phyloP scores from a whole-genome alignment of 2,329 filamentous ascomycete genomes.

The Fusarium nodosum region DNA sequence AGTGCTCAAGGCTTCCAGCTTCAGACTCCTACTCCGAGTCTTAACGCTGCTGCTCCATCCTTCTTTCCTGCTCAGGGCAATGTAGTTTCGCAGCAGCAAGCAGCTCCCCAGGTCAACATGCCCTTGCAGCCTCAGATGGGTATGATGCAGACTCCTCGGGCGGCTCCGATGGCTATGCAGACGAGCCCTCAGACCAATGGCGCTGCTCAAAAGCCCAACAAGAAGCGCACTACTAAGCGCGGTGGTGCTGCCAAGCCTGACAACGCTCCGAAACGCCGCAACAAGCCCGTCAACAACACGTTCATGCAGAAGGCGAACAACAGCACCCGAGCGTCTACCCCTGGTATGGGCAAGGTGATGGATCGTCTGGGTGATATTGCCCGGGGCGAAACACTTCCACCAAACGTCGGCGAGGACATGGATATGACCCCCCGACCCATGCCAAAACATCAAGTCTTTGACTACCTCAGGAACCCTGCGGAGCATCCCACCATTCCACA shows the following conservation, averaged over 20 bases:
- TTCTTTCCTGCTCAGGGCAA: conserved; percentile 6
- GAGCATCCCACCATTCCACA: not conserved
- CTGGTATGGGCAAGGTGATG: not conserved
- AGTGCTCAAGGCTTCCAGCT: not conserved
- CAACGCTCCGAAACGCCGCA: not conserved
- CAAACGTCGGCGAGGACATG: not conserved
- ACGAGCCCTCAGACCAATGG: not conserved
- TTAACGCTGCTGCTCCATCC: not conserved
- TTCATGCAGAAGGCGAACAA: not conserved
- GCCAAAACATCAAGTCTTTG: not conserved
- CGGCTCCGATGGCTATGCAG: not conserved
- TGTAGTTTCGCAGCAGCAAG: conserved; percentile 1
- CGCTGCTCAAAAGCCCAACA: not conserved
- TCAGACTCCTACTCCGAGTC: not conserved
- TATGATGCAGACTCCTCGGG: not conserved
- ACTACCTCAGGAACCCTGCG: not conserved
- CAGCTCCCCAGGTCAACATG: not conserved
- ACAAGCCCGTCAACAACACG: not conserved
- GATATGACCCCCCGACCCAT: not conserved
- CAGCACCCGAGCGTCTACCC: not conserved
- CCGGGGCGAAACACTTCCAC: not conserved
- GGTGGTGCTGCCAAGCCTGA: not conserved
- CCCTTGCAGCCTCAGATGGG: not conserved
- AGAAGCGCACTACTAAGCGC: not conserved
- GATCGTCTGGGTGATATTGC: not conserved